These are phyloP conservation scores for Aspergillus luchuensis DNA, from an alignment of 2,329 filamentous ascomycete species.

Conservation along the genomic window DNA sequence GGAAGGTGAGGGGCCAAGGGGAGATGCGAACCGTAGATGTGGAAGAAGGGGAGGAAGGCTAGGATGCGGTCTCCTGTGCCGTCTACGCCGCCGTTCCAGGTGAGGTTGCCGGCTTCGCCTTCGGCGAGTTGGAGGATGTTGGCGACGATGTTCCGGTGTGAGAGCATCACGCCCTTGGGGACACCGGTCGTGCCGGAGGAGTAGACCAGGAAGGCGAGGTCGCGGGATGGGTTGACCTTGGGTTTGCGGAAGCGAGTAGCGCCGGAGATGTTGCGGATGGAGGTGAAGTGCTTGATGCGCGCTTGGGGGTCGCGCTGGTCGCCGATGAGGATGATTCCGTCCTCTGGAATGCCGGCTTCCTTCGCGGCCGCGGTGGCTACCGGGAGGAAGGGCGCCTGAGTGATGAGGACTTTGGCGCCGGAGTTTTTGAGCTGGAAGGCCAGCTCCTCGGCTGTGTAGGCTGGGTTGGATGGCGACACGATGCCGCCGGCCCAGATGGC, in stretches of 20 bases:
- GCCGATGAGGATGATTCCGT: constrained; percentile 76
- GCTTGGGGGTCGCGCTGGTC: constrained; percentile 58
- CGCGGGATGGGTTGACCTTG: constrained; percentile 67
- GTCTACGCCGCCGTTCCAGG: constrained; percentile 59
- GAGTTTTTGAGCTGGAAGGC: constrained; percentile 81
- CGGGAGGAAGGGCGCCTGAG: constrained; percentile 67
- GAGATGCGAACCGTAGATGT: constrained; percentile 71
- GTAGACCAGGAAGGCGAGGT: constrained; percentile 84
- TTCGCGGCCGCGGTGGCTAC: constrained; percentile 68
- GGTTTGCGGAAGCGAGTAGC: constrained; percentile 61
- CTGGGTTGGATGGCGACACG: constrained; percentile 82
- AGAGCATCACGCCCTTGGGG: constrained; percentile 88
- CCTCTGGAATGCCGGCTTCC: constrained; percentile 68
- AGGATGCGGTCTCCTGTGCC: constrained; percentile 71
- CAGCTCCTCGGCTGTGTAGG: constrained; percentile 81
- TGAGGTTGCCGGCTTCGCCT: constrained; percentile 59
- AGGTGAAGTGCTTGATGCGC: constrained; percentile 70
- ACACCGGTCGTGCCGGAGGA: constrained; percentile 87
- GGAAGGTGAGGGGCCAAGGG: no score
- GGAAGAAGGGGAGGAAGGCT: constrained; percentile 84
- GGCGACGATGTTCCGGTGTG: constrained; percentile 77
- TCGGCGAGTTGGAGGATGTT: constrained; percentile 64
- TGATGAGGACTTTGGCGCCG: constrained; percentile 72
- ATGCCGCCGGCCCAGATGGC: constrained; percentile 80
- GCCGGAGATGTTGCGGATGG: constrained; percentile 65